phyloP scores from a whole-genome alignment of 1,284 basidiomycete species.

The Melampsora medusae region DNA sequence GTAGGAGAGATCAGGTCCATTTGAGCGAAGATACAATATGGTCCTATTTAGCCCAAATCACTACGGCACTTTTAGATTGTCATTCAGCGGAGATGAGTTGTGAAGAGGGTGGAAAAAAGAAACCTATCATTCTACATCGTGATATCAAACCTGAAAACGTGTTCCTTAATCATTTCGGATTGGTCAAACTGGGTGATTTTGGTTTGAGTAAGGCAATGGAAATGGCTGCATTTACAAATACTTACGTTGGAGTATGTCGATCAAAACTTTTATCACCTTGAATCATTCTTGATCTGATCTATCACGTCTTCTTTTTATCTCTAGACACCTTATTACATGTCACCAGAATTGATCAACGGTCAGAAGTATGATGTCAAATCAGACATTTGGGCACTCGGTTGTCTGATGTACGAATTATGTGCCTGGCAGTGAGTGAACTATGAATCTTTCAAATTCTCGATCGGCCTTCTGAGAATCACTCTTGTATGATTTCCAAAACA shows the following conservation, averaged over 20 bases:
- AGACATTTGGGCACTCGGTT: conserved; percentile 96
- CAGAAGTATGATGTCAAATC: conserved; percentile 95
- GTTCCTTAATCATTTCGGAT: conserved; percentile 73
- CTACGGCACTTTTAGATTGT: conserved; percentile 85
- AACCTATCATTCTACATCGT: conserved; percentile 70
- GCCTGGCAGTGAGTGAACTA: conserved; percentile 64
- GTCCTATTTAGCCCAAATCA: conserved; percentile 90
- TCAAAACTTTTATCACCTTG: neutral
- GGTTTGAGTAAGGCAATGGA: conserved; percentile 87
- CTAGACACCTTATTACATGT: conserved; percentile 98
- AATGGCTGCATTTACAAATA: conserved; percentile 82
- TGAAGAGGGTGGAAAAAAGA: conserved; percentile 46
- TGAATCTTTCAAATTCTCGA: neutral
- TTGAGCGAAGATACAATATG: conserved; percentile 88
- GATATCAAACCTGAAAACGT: conserved; percentile 98
- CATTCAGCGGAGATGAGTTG: conserved; percentile 60
- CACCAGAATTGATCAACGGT: conserved; percentile 91
- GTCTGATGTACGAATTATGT: conserved; percentile 91
- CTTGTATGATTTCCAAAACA: conserved; percentile 28
- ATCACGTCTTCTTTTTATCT: conserved; percentile 11
- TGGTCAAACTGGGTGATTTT: conserved; percentile 92
- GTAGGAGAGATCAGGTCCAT: conserved; percentile 43
- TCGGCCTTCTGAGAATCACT: neutral
- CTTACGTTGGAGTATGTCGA: conserved; percentile 85
- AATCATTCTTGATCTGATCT: neutral